Percentiles rank a stretch among this genome's conserved stretches.
Conservation (phyloP, 2,329 filamentous ascomycete genomes). For the Nectriaceae sp. region DNA sequence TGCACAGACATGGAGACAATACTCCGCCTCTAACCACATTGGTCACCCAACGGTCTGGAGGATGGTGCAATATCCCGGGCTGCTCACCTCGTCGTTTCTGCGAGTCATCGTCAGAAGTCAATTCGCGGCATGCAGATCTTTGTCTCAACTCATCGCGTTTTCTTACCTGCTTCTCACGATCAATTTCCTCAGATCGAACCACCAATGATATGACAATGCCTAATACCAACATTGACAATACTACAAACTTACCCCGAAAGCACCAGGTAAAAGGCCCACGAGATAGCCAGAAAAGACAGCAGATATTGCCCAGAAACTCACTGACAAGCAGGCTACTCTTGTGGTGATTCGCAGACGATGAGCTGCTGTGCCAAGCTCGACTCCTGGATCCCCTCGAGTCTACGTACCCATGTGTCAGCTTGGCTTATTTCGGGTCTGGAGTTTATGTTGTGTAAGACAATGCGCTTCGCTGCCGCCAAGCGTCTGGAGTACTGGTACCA, state of each 20-base stretch:
- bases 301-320: not conserved
- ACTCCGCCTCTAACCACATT: slow-evolving; percentile 12
- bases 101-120: slow-evolving; percentile 26
- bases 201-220: not conserved
- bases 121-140: slow-evolving; percentile 27
- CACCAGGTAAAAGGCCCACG: not conserved
- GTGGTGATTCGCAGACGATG: not conserved
- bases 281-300: not conserved
- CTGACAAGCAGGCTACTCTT: not conserved
- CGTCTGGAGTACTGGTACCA: slow-evolving; percentile 7
- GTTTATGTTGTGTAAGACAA: slow-evolving; percentile 24
- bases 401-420: not conserved
- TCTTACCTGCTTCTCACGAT: slow-evolving; percentile 8
- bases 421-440: slow-evolving; percentile 7
- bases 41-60: slow-evolving; percentile 19
- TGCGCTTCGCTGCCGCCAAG: slow-evolving; percentile 22
- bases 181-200: slow-evolving; percentile 5
- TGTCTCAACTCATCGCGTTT: slow-evolving; percentile 21
- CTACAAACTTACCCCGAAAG: not conserved
- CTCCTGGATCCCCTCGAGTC: not conserved
- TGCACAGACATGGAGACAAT: not conserved
- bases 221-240: not conserved
- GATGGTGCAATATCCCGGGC: slow-evolving; percentile 15
- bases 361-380: not conserved
- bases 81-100: slow-evolving; percentile 25